Evolutionary conservation across 305 asterid genomes (phyloP).

Genomic region (Solanum hybrid): DNA sequence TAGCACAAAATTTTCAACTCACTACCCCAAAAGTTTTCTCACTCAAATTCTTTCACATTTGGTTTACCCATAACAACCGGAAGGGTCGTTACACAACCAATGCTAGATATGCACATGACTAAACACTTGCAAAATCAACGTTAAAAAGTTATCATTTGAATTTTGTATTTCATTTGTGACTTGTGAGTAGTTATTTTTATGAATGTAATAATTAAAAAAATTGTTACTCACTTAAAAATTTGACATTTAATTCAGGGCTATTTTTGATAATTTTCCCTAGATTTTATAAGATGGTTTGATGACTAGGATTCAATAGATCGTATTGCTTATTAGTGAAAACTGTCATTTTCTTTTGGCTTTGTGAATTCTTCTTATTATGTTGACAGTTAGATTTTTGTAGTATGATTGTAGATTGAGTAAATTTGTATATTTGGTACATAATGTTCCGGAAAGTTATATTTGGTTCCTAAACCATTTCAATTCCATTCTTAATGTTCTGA

Average conservation of each 20-base stretch:
- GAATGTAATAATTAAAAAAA: no score
- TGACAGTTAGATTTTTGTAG: not conserved
- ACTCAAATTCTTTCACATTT: not conserved
- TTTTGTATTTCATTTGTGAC: not conserved
- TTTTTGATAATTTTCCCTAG: no score
- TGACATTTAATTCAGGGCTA: not conserved
- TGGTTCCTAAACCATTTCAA: not conserved
- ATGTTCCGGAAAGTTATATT: not conserved
- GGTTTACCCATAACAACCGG: not conserved
- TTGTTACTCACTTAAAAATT: not conserved
- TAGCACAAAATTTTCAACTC: not conserved
- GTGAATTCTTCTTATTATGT: not conserved
- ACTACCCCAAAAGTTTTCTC: not conserved
- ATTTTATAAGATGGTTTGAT: not conserved
- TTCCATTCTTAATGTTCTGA: not conserved
- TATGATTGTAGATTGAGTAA: not conserved
- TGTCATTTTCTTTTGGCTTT: not conserved
- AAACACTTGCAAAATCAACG: no score
- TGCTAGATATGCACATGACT: not conserved
- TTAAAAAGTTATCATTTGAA: not conserved
- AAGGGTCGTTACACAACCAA: not conserved
- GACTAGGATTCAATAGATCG: not conserved
- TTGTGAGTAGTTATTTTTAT: not conserved
- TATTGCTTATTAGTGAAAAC: not conserved
- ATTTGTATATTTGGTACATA: not conserved